Evolutionary conservation across 805 yeast species (phyloP), one percentile per base, ranked within the genome.

Genomic region (Yarrowia alimentaria): DNA sequence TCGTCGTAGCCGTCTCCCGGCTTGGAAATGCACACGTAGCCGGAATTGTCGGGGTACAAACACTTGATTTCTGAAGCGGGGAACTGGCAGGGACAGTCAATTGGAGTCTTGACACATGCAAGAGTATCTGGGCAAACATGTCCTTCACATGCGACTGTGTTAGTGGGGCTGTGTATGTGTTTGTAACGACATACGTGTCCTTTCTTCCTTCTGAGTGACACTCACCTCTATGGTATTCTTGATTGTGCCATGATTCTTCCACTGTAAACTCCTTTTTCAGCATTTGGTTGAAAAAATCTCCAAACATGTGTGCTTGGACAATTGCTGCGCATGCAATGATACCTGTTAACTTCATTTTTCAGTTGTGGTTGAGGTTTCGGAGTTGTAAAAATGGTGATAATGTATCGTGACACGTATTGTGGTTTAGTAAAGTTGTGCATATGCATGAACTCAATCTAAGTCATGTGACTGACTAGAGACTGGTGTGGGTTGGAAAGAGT

Each of bases 61-160:
- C 99, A 93, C 61, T 86, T 84, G 55, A 85, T 61, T 63, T 91
- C 96, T 1, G 94, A 81, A 53, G 80, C 78, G 1, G 96, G 93
- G 62, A 79, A 91, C 2, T 87, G 88, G 64, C 99, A 93, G 1
- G 97, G 96, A 64, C 99, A 93, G 47, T 82, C 85, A 6, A 73
- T 58, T 0, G 87, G 79, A 1, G 66, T 60, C 1, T 74, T 72
- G 0, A 87, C 99, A 69, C 99, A 93, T 8, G 72, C 72, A 31
- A 81, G 71, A 0, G 97, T 87, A 58, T 82, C 95, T 3, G 87
- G 87, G 63, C 99, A 93, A 26, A 91, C 66, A 63, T 82, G 91
- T 5, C 70, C 69, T 8, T 38, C 25, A 62, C 99, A 93, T 3
- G 40, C 28, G 9, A 43, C 50, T 43, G 28, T 5, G 47, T 38